Percentiles rank a stretch among this genome's conserved stretches.
phyloP scores from a whole-genome alignment of 257 asterid species.

The Nicotiana tabacum region DNA sequence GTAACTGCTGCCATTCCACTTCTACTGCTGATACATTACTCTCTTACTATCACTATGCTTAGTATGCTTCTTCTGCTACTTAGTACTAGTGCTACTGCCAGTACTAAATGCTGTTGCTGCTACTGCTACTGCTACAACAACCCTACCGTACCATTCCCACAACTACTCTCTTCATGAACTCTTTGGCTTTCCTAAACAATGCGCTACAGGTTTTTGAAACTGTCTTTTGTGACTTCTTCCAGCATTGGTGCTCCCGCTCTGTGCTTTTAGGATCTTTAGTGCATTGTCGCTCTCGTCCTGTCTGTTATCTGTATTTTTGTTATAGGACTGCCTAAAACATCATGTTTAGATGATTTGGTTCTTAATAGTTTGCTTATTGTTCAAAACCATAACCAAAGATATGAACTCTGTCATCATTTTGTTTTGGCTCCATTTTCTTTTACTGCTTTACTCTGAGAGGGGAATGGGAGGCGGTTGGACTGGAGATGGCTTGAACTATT shows the following conservation, averaged over 20 bases:
- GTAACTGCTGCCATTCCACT: neutral
- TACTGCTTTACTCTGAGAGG: neutral
- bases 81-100: neutral
- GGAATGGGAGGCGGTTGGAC: neutral
- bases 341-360: neutral
- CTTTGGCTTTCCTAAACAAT: neutral
- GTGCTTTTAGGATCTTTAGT: neutral
- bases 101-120: neutral
- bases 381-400: constrained; percentile 1
- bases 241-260: neutral
- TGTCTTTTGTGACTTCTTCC: neutral
- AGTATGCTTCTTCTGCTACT: neutral
- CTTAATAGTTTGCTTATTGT: neutral
- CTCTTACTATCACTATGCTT: neutral
- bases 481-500: neutral
- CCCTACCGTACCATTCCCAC: neutral
- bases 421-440: neutral
- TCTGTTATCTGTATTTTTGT: neutral
- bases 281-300: neutral
- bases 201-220: neutral
- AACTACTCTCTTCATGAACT: neutral
- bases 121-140: neutral
- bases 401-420: neutral
- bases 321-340: neutral
- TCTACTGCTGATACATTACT: neutral